Conservation (phyloP, 306 rosid genomes). For the Canavalia ensiformis region DNA sequence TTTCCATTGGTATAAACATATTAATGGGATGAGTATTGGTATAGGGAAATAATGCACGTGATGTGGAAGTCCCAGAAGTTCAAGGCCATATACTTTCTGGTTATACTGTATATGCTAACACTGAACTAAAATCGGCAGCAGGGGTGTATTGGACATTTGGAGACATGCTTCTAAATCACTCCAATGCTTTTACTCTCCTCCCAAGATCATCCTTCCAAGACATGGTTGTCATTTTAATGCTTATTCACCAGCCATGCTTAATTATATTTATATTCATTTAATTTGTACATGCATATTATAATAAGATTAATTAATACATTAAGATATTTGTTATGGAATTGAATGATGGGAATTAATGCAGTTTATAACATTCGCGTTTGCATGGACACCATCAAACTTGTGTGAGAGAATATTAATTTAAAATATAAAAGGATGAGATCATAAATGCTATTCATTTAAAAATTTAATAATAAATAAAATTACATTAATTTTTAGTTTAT, state of each 20-base stretch:
- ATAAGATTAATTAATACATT: too few species aligned
- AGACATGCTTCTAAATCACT: too few species aligned
- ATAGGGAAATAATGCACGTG: slow-evolving; percentile 98
- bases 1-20: neutral
- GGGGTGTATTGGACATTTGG: slow-evolving; percentile 99
- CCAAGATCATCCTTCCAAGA: too few species aligned
- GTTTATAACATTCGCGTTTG: slow-evolving; percentile 96
- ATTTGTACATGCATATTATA: neutral
- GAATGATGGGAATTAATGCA: slow-evolving; percentile 36
- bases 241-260: slow-evolving; percentile 79
- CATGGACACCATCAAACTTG: slow-evolving; percentile 96
- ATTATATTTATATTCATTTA: neutral
- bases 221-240: too few species aligned
- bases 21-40: neutral
- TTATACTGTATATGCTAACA: slow-evolving; percentile 87
- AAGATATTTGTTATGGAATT: neutral
- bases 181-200: too few species aligned
- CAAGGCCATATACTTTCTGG: slow-evolving; percentile 84
- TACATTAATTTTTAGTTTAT: too few species aligned
- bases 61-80: slow-evolving; percentile 99
- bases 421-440: too few species aligned
- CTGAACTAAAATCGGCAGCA: slow-evolving; percentile 86
- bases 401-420: slow-evolving; percentile 75
- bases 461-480: too few species aligned
- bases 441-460: too few species aligned